Evolutionary conservation across 306 rosid genomes (phyloP).

Genomic region (Heteromeles arbutifolia): DNA sequence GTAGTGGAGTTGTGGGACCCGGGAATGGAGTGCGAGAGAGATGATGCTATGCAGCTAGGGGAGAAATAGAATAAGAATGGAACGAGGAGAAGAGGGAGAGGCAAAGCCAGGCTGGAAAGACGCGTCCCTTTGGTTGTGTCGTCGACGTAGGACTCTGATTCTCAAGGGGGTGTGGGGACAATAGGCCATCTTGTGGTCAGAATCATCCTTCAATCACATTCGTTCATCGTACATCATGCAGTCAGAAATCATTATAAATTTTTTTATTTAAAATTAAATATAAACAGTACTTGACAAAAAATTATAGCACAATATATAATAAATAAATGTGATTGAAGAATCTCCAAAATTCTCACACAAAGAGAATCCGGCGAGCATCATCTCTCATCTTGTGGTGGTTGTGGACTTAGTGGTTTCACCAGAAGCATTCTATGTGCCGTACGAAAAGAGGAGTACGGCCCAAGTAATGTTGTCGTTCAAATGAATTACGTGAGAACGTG

Average conservation of each 20-base stretch:
- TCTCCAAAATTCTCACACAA: accelerated
- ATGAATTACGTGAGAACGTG: not conserved
- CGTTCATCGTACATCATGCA: accelerated
- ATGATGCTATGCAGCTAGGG: not conserved
- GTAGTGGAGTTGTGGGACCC: constrained; percentile 12
- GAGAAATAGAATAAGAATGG: not conserved
- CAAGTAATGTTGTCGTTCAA: not conserved
- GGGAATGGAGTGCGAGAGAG: constrained; percentile 1
- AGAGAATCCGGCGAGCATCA: accelerated
- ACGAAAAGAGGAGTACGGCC: no score
- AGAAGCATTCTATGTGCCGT: not conserved
- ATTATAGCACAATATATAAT: accelerated
- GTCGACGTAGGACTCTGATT: no score
- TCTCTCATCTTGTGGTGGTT: not conserved
- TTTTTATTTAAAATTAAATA: no score
- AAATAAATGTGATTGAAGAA: accelerated
- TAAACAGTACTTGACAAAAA: accelerated
- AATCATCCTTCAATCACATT: accelerated
- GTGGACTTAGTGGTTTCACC: not conserved
- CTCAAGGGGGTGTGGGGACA: no score
- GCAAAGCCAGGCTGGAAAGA: constrained; percentile 54
- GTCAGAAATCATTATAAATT: accelerated
- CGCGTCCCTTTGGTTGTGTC: constrained; percentile 13
- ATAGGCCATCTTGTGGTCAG: not conserved
- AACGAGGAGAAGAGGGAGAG: not conserved